Percentiles rank a stretch among this genome's conserved stretches.
These are phyloP conservation scores for Eucalyptus microcorys DNA, from an alignment of 345 rosid genomes.

Conservation along the genomic window DNA sequence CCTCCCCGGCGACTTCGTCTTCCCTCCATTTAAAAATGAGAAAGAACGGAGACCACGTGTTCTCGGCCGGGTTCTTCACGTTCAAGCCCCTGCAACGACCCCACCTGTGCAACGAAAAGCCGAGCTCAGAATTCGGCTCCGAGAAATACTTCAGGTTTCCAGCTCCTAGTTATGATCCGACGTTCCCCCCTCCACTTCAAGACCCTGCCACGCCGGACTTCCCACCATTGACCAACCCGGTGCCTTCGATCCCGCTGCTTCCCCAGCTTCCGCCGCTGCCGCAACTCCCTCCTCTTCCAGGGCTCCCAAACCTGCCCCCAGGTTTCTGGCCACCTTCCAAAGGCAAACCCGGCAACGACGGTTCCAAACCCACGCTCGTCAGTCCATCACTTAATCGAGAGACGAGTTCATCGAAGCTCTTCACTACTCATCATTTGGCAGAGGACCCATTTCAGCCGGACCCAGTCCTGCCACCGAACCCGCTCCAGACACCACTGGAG, in stretches of 20 bases:
- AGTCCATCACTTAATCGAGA: constrained; percentile 1
- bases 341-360: neutral
- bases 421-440: constrained; percentile 2
- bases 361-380: constrained; percentile 7
- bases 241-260: constrained; percentile 27
- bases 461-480: neutral
- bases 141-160: constrained; percentile 7
- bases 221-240: neutral
- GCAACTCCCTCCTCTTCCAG: constrained; percentile 27
- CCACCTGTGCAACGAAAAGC: constrained; percentile 46
- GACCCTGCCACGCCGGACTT: neutral
- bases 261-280: constrained; percentile 28
- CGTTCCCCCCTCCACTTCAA: neutral
- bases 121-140: constrained; percentile 4
- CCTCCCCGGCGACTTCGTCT: constrained; percentile 57
- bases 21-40: constrained; percentile 43
- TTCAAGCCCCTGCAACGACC: constrained; percentile 74
- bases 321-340: neutral
- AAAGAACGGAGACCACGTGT: constrained; percentile 36
- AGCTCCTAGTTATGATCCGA: constrained; percentile 26
- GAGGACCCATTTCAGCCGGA: constrained; percentile 3
- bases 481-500: neutral
- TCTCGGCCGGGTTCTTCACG: constrained; percentile 89
- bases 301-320: neutral
- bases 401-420: neutral